A percentile compares a stretch with the other conserved stretches of the same genome.
Conservation (phyloP, 495 filamentous ascomycete genomes). For the Xylaria bambusicola region DNA sequence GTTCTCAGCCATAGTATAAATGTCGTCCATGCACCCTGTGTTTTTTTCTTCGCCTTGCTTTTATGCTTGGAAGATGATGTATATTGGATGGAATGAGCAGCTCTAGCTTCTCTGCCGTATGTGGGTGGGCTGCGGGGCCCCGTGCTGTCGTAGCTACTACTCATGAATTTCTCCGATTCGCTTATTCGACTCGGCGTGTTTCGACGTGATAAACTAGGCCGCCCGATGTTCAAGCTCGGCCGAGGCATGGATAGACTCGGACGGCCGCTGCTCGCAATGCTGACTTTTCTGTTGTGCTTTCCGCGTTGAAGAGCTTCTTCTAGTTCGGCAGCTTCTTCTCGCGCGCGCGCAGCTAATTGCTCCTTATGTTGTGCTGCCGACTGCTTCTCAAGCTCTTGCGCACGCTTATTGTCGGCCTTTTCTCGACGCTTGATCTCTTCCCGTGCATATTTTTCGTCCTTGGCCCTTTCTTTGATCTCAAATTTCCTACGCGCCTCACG, state of each 20-base stretch:
- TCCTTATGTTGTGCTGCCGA: slow-evolving; percentile 30
- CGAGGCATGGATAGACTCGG: slow-evolving; percentile 33
- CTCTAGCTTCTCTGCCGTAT: slow-evolving; percentile 24
- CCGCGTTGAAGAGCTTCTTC: slow-evolving; percentile 31
- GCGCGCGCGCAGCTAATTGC: slow-evolving; percentile 26
- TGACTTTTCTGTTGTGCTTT: slow-evolving; percentile 38
- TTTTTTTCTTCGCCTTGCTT: slow-evolving; percentile 54
- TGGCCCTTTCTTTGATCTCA: slow-evolving; percentile 53
- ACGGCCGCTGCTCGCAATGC: slow-evolving; percentile 34
- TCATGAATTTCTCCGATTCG: slow-evolving; percentile 32
- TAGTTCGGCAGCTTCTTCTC: slow-evolving; percentile 30
- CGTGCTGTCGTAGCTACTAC: slow-evolving; percentile 24
- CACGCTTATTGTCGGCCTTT: slow-evolving; percentile 49
- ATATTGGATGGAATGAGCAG: slow-evolving; percentile 37
- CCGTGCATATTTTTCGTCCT: slow-evolving; percentile 59
- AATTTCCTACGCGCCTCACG: slow-evolving; percentile 56
- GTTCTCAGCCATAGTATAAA: slow-evolving; percentile 59
- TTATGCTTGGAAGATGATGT: slow-evolving; percentile 35
- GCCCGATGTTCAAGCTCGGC: slow-evolving; percentile 30
- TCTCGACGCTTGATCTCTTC: slow-evolving; percentile 55
- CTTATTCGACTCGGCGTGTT: slow-evolving; percentile 33
- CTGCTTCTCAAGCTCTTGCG: slow-evolving; percentile 43
- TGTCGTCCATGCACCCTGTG: slow-evolving; percentile 53
- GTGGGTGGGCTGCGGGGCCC: slow-evolving; percentile 21
- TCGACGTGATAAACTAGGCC: slow-evolving; percentile 42